Evolutionary conservation across 2,329 filamentous ascomycete species (phyloP).

Genomic region (Fusarium falciforme): DNA sequence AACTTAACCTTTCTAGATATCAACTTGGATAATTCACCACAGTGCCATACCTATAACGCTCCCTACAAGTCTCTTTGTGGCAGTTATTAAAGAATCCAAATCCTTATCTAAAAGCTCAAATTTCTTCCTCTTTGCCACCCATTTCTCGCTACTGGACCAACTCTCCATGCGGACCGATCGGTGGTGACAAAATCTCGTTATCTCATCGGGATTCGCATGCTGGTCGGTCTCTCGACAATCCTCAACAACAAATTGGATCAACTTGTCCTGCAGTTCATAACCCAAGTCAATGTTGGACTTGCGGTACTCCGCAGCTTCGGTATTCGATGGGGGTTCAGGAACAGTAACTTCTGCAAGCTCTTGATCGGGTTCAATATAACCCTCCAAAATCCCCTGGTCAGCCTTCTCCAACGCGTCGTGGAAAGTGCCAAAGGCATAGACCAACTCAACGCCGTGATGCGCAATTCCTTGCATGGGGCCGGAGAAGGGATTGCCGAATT

Average conservation of each 20-base stretch:
- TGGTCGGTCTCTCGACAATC: not conserved
- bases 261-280: not conserved
- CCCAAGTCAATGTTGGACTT: not conserved
- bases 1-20: no score
- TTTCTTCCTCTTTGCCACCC: not conserved
- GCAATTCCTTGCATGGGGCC: not conserved
- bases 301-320: not conserved
- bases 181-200: not conserved
- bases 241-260: not conserved
- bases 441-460: not conserved
- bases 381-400: not conserved
- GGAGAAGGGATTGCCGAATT: not conserved
- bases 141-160: not conserved
- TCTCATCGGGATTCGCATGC: not conserved
- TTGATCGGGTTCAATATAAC: not conserved
- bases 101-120: not conserved
- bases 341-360: not conserved
- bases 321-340: not conserved
- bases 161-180: not conserved
- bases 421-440: not conserved
- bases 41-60: not conserved
- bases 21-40: not conserved
- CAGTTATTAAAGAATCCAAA: not conserved
- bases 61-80: not conserved
- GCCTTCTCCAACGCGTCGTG: not conserved